These are phyloP conservation scores for Acmispon strigosus DNA, from an alignment of 306 rosid genomes.

Conservation along the genomic window DNA sequence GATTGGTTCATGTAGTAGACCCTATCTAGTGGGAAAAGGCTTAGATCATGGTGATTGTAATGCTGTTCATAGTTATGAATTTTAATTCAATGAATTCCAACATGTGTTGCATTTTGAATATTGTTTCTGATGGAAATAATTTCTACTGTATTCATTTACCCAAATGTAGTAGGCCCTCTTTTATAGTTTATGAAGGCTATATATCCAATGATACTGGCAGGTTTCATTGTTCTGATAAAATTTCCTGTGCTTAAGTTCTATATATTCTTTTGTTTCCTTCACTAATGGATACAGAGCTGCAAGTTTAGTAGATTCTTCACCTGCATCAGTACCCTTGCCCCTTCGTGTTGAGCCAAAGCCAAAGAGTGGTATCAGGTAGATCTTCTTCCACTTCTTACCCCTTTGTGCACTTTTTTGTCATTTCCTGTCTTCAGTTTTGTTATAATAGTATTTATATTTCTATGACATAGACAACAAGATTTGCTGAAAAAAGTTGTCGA, in stretches of 20 bases:
- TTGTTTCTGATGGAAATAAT: neutral
- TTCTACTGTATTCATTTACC: neutral
- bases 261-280: constrained; percentile 40
- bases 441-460: neutral
- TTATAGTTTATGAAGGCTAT: neutral
- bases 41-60: neutral
- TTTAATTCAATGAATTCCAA: neutral
- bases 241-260: constrained; percentile 8
- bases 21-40: no score
- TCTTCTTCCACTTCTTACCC: neutral
- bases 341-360: constrained; percentile 96
- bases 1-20: no score
- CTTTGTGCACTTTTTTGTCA: neutral
- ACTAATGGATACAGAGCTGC: constrained; percentile 75
- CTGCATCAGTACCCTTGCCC: constrained; percentile 69
- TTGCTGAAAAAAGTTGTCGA: constrained; percentile 78
- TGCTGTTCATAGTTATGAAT: neutral
- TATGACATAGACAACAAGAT: constrained; percentile 75
- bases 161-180: neutral
- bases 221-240: neutral
- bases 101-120: neutral
- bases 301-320: constrained; percentile 83
- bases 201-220: neutral
- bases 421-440: neutral
- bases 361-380: constrained; percentile 86